Base-by-base conservation (phyloP, 2,329 filamentous ascomycete species). In the Pseudocercospora musae region DNA sequence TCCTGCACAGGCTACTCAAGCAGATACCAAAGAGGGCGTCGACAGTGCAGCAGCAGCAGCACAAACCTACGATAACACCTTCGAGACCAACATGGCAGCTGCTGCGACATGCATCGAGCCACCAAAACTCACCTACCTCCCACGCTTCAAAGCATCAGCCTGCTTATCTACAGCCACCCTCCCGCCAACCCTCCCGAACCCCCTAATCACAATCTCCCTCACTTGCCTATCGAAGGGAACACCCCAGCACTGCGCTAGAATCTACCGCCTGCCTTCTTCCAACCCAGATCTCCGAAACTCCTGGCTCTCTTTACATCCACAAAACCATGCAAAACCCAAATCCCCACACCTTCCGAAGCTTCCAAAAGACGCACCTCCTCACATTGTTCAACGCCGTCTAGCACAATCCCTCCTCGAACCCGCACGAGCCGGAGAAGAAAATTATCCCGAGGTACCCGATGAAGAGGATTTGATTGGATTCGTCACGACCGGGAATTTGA, bases 401-500 rank as follows among this genome's bases (percentile, higher is more conserved):
- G 76, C 77, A 31, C 76, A 76, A 18, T 78, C 78, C 15, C 77
- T 77, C 23, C 71, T 65, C 73, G 82, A 77, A 73, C 72, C 79
- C n/a, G 79, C 80, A 4, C 53, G 55, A n/a, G 70, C 66, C 0
- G 71, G 70, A 5, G 69, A 71, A 20, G 66, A 68, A 0, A 73
- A 77, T 0, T 54, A 91, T 68, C 88, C 89, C 0, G 72, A 87
- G 0, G 86, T 92, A n/a, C 94, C 94, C 0, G 81, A 82, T 9
- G 87, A 87, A 65, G 81, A 84, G 21, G 90, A 97, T 73, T 81
- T 98, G 11, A 85, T 98, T 56, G 95, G 95, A 0, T 99, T 96
- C 74, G 88, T 97, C 23, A 97, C 92, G 1, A 89, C 89, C 0
- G 95, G 94, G 0, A 89, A 90, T 56, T 96, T 89, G 74, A 92